Base-by-base conservation (phyloP, 805 yeast genomes). In the Kodamaea restingae region DNA sequence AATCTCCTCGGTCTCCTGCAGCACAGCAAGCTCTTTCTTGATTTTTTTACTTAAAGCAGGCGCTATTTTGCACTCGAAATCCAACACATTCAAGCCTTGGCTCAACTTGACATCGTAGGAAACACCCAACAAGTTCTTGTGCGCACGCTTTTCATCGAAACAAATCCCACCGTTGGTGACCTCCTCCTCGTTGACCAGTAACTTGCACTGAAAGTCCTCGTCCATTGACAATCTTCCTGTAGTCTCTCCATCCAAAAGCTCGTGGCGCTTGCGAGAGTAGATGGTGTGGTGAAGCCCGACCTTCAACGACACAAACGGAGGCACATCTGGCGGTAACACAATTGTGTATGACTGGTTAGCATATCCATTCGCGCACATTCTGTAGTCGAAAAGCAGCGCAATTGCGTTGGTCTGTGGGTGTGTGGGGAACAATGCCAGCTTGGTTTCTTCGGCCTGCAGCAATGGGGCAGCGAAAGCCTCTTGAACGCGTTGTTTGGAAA, bases 181-280 rank as follows among this genome's bases (percentile, higher is more conserved):
- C 41, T 63, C 70, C 31, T 62, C 66, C 31, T 66, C 70, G 42
- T 68, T 68, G 15, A 67, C 60, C 22, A 45, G 52, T 33, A 68
- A 51, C 34, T 58, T 57, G 45, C 67, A 66, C 54, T 65, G 70
- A 47, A 68, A 68, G 18, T 67, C 71, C 22, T 67, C 73, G 37
- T 64, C 67, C 6, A 36, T 15, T 4, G 21, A 14, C 7, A 38
- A 26, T 15, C 33, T 31, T 3, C 22, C 35, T 3, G 15, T 10
- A 0, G 63, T 62, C 11, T 55, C 64, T 2, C 70, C 70, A 26
- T 54, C 57, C 1, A 55, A 44, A 39, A 65, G 52, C 34, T 63
- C 68, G 10, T 52, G 54, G 18, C 53, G 55, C 40, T 63, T 65
- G 28, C 61, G 43, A 12, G 53, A 50, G 46, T 59, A 55, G 20